Conservation (phyloP, 371 early-diverging fungal genomes). For the Fennellomyces sp. region DNA sequence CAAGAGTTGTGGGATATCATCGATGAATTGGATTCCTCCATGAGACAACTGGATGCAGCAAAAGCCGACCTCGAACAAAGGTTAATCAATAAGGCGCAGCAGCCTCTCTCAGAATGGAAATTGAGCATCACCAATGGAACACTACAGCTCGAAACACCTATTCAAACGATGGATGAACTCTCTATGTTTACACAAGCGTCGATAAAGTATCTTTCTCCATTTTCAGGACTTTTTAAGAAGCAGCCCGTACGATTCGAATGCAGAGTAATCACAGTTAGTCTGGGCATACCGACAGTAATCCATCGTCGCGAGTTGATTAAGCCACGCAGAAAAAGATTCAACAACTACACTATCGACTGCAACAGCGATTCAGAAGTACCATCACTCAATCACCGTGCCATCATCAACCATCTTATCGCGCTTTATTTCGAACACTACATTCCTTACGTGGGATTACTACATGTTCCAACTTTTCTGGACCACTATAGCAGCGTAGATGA, state of each 20-base stretch:
- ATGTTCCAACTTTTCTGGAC: background rate
- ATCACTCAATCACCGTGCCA: background rate
- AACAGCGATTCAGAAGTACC: background rate
- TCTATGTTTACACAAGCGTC: background rate
- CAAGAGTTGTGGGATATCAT: background rate
- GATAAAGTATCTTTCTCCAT: background rate
- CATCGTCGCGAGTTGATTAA: background rate
- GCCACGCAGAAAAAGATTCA: background rate
- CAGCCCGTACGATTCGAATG: background rate
- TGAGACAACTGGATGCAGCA: background rate
- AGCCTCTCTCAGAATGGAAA: background rate
- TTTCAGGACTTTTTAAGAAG: background rate
- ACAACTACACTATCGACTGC: background rate
- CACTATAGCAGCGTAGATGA: background rate
- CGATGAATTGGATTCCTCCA: background rate
- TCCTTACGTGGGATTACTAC: background rate
- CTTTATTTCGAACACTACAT: background rate
- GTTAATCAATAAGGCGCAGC: background rate
- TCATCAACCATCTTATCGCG: background rate
- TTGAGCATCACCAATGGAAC: background rate
- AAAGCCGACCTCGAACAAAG: background rate
- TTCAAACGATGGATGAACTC: background rate
- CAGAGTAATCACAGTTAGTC: background rate
- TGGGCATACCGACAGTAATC: background rate
- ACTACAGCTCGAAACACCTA: background rate